Conservation (phyloP, 192 early-diverging fungal genomes). For the Linnemannia exigua region DNA sequence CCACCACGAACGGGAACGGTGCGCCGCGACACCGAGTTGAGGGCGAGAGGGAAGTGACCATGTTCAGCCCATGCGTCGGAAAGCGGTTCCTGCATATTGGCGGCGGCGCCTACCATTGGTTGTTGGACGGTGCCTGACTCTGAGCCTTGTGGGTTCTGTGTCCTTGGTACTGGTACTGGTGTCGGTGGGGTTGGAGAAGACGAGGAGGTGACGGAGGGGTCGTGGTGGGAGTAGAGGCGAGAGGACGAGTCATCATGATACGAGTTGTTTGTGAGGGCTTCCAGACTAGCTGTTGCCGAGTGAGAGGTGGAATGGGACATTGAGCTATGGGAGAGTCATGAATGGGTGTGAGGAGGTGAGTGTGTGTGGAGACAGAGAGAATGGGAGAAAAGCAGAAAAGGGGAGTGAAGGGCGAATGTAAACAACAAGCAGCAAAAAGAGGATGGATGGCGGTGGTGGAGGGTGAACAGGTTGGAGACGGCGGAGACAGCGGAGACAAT, state of each 20-base stretch:
- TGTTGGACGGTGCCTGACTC: not conserved
- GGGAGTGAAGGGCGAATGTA: not conserved
- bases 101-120: not conserved
- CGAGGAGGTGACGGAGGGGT: not conserved
- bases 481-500: too few relatives aligned
- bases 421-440: not conserved
- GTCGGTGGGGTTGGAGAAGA: not conserved
- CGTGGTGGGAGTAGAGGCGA: not conserved
- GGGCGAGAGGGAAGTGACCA: slow-evolving; percentile 33
- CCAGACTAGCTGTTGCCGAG: not conserved
- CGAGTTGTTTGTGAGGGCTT: not conserved
- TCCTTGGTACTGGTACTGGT: not conserved
- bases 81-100: not conserved
- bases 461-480: too few relatives aligned
- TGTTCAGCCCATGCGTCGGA: slow-evolving; percentile 51
- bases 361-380: not conserved
- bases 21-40: slow-evolving; percentile 14
- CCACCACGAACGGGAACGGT: slow-evolving; percentile 35
- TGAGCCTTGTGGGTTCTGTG: not conserved
- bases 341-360: too few relatives aligned
- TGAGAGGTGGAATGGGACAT: not conserved
- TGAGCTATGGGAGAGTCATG: not conserved
- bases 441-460: not conserved
- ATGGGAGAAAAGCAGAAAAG: not conserved
- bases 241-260: not conserved